Evolutionary conservation across 1,139 yeast species (phyloP), one percentile per base, ranked within the genome.

Genomic region (Nakaseomyces sp.): DNA sequence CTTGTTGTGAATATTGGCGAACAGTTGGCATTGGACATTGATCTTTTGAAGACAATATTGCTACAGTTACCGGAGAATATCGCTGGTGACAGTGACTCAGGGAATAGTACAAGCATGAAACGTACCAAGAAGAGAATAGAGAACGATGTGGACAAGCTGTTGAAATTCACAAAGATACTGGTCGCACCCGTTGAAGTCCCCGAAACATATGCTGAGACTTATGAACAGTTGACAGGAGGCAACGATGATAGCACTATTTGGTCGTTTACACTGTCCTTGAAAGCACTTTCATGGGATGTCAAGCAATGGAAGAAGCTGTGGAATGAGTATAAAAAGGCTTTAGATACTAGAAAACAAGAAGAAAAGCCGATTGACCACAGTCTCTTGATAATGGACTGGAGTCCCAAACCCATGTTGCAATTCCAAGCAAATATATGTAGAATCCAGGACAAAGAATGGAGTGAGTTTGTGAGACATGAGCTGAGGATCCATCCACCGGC

Each of bases 1-100:
- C 94, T 94, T 1, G 72, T 89, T 30, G 80, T 81, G 18, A 68
- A 76, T 13, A 81, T 82, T 52, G 82, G 93, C 5, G 96, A 89
- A 59, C 96, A 89, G 60, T 71, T 91, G 57, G 66, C 82, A 31
- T 66, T 82, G 29, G 98, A 91, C 63, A 58, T 84, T 4, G 77
- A 79, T 36, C 71, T 75, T 8, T 63, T 91, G 53, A 82, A 82
- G 55, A 69, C 70, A 26, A 67, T 75, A 25, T 71, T 87, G 16
- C 46, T 50, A 18, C 39, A 50, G 2, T 43, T 60, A 17, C 49
- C 55, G 10, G 60, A 58, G 15, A 45, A 40, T 18, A 45, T 52
- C 26, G 44, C 52, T 5, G 43, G 46, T 19, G 46, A 44, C 16
- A 45, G 45, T 33, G 50, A 47, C 10, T 42, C 50, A 26, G 41